These are phyloP conservation scores for Alternaria viburni DNA, from an alignment of 2,329 filamentous ascomycete genomes.

Conservation along the genomic window DNA sequence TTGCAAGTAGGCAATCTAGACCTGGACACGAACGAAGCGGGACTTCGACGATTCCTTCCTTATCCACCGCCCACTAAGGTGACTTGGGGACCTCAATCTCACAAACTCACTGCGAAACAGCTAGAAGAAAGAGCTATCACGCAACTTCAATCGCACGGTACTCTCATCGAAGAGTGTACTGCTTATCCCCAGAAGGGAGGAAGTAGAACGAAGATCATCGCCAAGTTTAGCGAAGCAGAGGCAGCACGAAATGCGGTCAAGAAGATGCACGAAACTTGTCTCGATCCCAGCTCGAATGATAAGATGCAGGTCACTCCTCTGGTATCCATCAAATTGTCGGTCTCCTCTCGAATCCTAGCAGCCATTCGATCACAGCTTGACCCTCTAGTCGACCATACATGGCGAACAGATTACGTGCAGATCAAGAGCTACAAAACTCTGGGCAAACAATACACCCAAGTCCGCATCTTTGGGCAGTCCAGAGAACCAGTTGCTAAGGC, in stretches of 20 bases:
- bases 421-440: neutral
- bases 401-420: neutral
- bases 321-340: neutral
- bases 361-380: neutral
- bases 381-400: neutral
- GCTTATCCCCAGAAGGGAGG: neutral
- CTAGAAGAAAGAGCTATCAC: neutral
- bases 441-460: neutral
- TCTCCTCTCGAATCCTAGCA: neutral
- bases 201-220: constrained; percentile 1
- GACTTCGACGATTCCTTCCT: neutral
- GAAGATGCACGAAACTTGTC: neutral
- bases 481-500: neutral
- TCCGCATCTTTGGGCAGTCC: neutral
- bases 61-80: neutral
- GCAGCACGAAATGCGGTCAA: neutral
- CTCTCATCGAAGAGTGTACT: neutral
- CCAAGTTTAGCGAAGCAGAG: neutral
- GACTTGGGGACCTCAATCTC: neutral
- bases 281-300: neutral
- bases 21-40: neutral
- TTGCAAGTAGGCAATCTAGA: neutral
- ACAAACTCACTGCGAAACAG: neutral
- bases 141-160: neutral
- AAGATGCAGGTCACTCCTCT: neutral